Evolutionary conservation across 2,329 filamentous ascomycete species (phyloP).

Genomic region (Akanthomyces uredinophilus): DNA sequence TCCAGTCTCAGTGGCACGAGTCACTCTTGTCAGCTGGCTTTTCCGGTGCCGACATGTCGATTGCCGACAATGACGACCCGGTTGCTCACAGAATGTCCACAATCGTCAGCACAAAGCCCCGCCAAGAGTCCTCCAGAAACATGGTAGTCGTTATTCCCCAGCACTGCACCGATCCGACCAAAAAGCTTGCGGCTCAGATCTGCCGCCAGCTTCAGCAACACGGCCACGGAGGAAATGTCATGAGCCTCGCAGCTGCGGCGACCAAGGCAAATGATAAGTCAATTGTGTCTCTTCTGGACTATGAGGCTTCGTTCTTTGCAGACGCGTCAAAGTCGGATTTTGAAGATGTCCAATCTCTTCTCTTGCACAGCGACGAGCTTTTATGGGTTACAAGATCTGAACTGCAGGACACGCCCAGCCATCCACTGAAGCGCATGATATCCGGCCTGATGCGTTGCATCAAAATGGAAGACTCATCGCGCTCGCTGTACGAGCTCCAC

Average conservation of each 20-base stretch:
- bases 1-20: neutral
- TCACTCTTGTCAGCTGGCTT: neutral
- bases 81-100: neutral
- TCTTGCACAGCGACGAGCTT: neutral
- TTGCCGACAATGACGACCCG: neutral
- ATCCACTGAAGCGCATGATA: neutral
- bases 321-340: neutral
- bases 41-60: neutral
- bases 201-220: no score
- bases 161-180: no score
- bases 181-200: no score
- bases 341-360: neutral
- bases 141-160: neutral
- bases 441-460: neutral
- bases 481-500: neutral
- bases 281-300: neutral
- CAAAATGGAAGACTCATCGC: neutral
- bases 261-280: no score
- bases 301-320: neutral
- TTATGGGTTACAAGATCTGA: neutral
- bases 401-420: no score
- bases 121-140: no score
- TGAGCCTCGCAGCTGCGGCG: no score
- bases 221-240: no score
- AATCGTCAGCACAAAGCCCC: neutral